These are phyloP conservation scores for Theileria orientalis DNA, from an alignment of 169 alveolate species.

Conservation along the genomic window DNA sequence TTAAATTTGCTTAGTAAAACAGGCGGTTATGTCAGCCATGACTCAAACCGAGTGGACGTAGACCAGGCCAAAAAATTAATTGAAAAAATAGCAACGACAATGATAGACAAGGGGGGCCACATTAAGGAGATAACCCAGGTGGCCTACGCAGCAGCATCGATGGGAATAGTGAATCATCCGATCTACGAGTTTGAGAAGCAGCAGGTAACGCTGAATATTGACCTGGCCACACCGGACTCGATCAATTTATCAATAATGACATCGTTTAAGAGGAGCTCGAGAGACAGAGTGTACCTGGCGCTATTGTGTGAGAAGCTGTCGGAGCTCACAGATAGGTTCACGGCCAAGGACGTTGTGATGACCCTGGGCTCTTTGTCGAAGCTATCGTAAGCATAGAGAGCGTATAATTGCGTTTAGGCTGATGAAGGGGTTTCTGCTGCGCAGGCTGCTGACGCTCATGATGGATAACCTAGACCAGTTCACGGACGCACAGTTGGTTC, in stretches of 20 bases:
- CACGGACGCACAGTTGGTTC: conserved; percentile 29
- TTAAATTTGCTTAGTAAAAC: conserved; percentile 17
- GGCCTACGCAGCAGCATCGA: conserved; percentile 55
- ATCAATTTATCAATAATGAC: conserved; percentile 48
- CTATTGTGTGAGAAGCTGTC: conserved; percentile 59
- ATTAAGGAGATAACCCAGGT: conserved; percentile 49
- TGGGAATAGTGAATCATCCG: conserved; percentile 38
- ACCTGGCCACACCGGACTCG: conserved; percentile 57
- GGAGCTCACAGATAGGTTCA: conserved; percentile 64
- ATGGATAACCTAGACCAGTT: conserved; percentile 67
- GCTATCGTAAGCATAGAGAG: conserved; percentile 33
- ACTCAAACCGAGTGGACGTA: background rate
- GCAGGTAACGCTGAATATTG: conserved; percentile 52
- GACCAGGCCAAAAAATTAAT: conserved; percentile 28
- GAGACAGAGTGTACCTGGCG: conserved; percentile 49
- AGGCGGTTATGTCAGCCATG: background rate
- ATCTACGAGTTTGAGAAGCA: conserved; percentile 60
- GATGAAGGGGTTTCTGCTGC: conserved; percentile 58
- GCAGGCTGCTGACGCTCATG: conserved; percentile 60
- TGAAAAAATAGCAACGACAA: conserved; percentile 45
- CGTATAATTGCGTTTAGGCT: conserved; percentile 19
- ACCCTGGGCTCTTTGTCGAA: conserved; percentile 50
- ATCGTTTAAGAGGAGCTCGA: conserved; percentile 26
- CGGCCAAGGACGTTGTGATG: conserved; percentile 52
- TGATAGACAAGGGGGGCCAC: conserved; percentile 46